phyloP scores from a whole-genome alignment of 1,284 basidiomycete species.

The Moesziomyces globuligerus region DNA sequence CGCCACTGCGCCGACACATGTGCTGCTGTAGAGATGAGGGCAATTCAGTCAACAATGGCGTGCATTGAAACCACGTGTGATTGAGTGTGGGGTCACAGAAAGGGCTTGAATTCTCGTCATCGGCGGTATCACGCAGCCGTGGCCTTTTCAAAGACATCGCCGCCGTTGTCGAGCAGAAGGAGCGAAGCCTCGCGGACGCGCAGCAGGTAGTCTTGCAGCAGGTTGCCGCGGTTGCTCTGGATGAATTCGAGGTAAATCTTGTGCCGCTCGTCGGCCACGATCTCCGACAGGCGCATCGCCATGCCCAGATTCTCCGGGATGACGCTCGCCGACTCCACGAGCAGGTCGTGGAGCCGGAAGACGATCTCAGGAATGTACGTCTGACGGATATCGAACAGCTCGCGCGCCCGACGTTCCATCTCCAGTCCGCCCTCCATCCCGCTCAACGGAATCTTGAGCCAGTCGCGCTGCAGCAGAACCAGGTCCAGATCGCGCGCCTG shows the following conservation, averaged over 20 bases:
- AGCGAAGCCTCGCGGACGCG: conserved; percentile 59
- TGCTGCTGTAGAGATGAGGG: neutral
- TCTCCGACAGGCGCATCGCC: conserved; percentile 79
- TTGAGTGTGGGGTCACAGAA: neutral
- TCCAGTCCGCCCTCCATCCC: conserved; percentile 20
- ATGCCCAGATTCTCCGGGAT: conserved; percentile 81
- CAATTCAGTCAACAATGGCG: neutral
- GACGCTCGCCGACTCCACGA: conserved; percentile 76
- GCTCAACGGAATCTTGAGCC: conserved; percentile 69
- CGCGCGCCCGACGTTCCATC: conserved; percentile 75
- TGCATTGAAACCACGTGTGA: neutral
- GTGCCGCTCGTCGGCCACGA: conserved; percentile 88
- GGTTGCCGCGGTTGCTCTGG: conserved; percentile 69
- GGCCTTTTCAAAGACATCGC: conserved; percentile 46
- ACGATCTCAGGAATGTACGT: conserved; percentile 92
- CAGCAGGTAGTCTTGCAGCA: conserved; percentile 58
- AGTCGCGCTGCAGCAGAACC: conserved; percentile 69
- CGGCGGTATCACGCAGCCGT: conserved; percentile 17
- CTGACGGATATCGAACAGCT: conserved; percentile 82
- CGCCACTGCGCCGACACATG: too few relatives aligned
- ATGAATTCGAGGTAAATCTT: conserved; percentile 88
- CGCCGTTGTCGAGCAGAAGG: conserved; percentile 33
- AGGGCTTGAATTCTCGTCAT: neutral
- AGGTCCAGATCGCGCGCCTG: conserved; percentile 67
- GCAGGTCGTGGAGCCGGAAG: conserved; percentile 80